Evolutionary conservation across 2,329 filamentous ascomycete genomes (phyloP).

Genomic region (Aspergillus fischeri): DNA sequence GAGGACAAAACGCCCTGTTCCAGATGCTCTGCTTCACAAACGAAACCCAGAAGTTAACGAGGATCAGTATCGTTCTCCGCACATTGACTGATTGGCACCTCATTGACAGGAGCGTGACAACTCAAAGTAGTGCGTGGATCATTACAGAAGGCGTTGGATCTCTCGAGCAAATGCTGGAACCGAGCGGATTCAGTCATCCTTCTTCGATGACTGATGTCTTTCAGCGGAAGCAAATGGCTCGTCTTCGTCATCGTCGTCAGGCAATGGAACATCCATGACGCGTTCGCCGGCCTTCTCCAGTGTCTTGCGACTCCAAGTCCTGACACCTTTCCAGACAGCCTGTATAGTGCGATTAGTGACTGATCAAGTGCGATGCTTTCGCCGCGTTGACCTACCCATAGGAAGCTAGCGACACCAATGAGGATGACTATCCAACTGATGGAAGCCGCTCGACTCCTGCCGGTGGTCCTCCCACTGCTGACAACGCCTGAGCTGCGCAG

Average conservation of each 20-base stretch:
- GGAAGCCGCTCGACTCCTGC: conserved; percentile 71
- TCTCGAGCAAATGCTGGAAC: not conserved
- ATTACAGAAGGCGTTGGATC: not conserved
- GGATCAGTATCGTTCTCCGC: conserved; percentile 64
- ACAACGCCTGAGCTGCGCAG: conserved; percentile 59
- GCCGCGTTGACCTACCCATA: conserved; percentile 57
- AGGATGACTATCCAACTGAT: conserved; percentile 76
- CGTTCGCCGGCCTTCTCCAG: conserved; percentile 73
- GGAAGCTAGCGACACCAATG: conserved; percentile 74
- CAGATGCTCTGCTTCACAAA: conserved; percentile 23
- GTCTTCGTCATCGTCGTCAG: conserved; percentile 56
- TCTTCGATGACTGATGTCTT: conserved; percentile 20
- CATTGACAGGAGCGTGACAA: conserved; percentile 81
- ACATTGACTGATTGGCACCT: conserved; percentile 95
- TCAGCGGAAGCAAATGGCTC: conserved; percentile 26
- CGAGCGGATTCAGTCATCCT: conserved; percentile 21
- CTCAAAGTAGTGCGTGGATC: conserved; percentile 83
- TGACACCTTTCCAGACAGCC: conserved; percentile 78
- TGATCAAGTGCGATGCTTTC: not conserved
- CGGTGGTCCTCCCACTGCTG: conserved; percentile 55
- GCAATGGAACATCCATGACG: conserved; percentile 67
- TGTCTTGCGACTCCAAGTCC: conserved; percentile 66
- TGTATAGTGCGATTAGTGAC: conserved; percentile 35
- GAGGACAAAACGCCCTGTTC: conserved; percentile 32
- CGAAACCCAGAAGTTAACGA: conserved; percentile 28